phyloP scores from a whole-genome alignment of 148 eudicot species.

The Rheum nobile region DNA sequence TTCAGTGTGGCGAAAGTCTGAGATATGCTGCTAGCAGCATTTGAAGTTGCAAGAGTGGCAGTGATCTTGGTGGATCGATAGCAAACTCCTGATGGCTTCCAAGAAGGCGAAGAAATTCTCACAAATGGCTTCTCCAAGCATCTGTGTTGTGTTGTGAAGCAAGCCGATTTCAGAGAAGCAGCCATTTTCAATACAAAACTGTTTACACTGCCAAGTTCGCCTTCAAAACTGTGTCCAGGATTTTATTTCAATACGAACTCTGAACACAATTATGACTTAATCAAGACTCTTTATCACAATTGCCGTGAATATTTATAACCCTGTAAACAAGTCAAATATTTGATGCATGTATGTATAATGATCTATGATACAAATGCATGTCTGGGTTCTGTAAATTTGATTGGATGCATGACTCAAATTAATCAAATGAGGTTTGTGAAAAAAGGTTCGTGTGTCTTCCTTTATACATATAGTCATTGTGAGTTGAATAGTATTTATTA shows the following conservation, averaged over 20 bases:
- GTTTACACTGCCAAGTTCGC: neutral
- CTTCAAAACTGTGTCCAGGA: neutral
- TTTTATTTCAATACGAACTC: neutral
- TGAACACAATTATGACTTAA: neutral
- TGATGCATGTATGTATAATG: neutral
- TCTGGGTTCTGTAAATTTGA: neutral
- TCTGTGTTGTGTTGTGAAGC: conserved; percentile 24
- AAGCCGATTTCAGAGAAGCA: conserved; percentile 23
- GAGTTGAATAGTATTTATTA: too few relatives aligned
- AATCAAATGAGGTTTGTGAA: neutral
- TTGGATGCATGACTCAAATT: neutral
- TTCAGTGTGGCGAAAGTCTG: conserved; percentile 61
- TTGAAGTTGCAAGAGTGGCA: conserved; percentile 42
- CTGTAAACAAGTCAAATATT: neutral
- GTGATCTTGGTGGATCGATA: conserved; percentile 17
- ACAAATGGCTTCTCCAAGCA: conserved; percentile 14
- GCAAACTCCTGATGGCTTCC: conserved; percentile 4
- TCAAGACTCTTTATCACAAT: neutral
- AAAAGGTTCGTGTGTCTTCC: too few relatives aligned
- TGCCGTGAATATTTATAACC: neutral
- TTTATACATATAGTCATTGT: too few relatives aligned
- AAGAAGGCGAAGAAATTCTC: neutral
- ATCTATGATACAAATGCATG: neutral
- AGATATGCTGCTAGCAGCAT: conserved; percentile 37
- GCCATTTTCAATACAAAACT: conserved; percentile 17